Evolutionary conservation across 805 yeast genomes (phyloP).

Genomic region (Kluyveromyces nonfermentans): DNA sequence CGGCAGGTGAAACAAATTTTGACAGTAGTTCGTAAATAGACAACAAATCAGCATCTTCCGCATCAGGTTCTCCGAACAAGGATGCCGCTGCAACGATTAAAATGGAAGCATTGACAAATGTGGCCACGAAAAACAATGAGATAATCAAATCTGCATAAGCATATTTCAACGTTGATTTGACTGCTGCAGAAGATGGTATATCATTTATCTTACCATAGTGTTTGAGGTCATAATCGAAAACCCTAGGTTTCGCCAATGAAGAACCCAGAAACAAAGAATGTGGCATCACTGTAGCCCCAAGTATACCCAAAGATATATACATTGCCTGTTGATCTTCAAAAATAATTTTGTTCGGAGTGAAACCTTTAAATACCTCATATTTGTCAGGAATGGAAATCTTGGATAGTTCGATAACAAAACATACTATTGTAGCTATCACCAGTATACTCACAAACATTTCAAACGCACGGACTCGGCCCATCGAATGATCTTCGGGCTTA

Average conservation of each 20-base stretch:
- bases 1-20: conserved; percentile 67
- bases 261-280: conserved; percentile 80
- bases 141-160: conserved; percentile 77
- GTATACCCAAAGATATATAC: conserved; percentile 69
- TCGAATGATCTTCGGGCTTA: conserved; percentile 62
- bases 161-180: conserved; percentile 66
- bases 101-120: conserved; percentile 88
- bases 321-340: conserved; percentile 59
- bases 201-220: conserved; percentile 41
- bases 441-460: conserved; percentile 65
- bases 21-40: conserved; percentile 68
- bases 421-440: conserved; percentile 64
- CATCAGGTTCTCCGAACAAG: conserved; percentile 50
- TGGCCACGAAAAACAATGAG: conserved; percentile 76
- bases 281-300: conserved; percentile 96
- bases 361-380: conserved; percentile 50
- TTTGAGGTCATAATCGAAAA: conserved; percentile 60
- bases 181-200: conserved; percentile 73
- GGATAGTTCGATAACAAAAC: conserved; percentile 63
- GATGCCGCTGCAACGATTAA: conserved; percentile 89
- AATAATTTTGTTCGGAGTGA: conserved; percentile 56
- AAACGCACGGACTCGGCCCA: conserved; percentile 66
- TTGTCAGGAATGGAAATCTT: conserved; percentile 48
- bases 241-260: conserved; percentile 77
- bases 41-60: conserved; percentile 72